phyloP scores from a whole-genome alignment of 306 rosid genomes.

The Inga leiocalycina region DNA sequence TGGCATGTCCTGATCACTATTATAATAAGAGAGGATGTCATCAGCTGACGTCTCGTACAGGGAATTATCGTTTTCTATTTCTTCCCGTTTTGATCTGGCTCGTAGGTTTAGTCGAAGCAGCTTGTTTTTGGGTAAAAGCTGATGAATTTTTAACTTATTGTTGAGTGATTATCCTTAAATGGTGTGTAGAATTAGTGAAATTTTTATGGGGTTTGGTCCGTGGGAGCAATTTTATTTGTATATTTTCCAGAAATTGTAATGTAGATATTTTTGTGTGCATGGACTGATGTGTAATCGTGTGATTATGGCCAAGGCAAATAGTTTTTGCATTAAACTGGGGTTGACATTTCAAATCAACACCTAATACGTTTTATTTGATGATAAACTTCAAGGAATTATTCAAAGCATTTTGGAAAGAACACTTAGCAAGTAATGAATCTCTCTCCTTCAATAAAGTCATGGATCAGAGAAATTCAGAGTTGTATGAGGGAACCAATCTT shows the following conservation, averaged over 20 bases:
- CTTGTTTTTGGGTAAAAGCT: background rate
- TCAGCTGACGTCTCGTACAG: constrained; percentile 56
- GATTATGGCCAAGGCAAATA: background rate
- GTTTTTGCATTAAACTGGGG: background rate
- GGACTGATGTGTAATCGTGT: background rate
- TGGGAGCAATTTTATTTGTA: background rate
- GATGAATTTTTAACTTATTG: background rate
- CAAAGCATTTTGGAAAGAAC: background rate
- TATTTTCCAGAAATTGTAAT: background rate
- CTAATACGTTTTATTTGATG: background rate
- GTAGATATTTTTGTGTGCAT: background rate
- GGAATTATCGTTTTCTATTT: constrained; percentile 20
- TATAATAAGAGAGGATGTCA: constrained; percentile 47
- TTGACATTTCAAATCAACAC: background rate
- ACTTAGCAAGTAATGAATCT: background rate
- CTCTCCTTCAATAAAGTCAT: background rate
- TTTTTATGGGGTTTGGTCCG: constrained; percentile 14
- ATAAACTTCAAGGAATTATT: background rate
- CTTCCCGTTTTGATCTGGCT: background rate
- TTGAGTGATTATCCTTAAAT: background rate
- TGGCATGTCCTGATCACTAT: constrained; percentile 17
- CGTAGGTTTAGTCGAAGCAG: background rate
- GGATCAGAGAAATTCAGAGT: background rate
- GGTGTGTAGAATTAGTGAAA: background rate
- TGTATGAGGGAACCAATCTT: background rate